A percentile compares a stretch with the other conserved stretches of the same genome.
phyloP scores from a whole-genome alignment of 768 basidiomycete genomes.

The Lactarius quietus region DNA sequence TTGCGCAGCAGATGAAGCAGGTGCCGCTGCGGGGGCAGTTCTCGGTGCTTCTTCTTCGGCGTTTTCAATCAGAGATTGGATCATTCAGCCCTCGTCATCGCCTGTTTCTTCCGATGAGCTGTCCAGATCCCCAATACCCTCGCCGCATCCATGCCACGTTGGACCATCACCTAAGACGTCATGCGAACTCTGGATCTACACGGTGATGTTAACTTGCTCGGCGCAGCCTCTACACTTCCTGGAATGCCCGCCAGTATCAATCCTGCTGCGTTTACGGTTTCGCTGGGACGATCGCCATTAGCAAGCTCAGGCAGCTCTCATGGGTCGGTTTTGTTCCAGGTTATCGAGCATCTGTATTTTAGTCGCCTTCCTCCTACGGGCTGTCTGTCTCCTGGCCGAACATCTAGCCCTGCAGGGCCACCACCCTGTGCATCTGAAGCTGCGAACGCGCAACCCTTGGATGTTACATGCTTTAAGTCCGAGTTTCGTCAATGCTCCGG shows the following conservation, averaged over 20 bases:
- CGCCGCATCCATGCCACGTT: neutral
- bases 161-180: neutral
- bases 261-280: neutral
- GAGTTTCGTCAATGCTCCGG: neutral
- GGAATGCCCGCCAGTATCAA: neutral
- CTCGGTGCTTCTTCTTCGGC: conserved; percentile 14
- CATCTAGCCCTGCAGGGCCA: neutral
- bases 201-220: neutral
- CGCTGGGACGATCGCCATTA: neutral
- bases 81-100: conserved; percentile 14
- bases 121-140: neutral
- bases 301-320: neutral
- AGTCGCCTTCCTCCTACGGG: neutral
- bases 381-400: conserved; percentile 11
- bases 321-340: conserved; percentile 1
- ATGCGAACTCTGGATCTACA: neutral
- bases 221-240: neutral
- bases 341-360: conserved; percentile 6
- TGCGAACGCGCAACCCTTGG: neutral
- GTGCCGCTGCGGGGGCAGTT: neutral
- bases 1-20: neutral
- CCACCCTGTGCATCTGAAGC: neutral
- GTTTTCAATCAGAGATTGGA: conserved; percentile 24
- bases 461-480: neutral
- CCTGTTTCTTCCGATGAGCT: conserved; percentile 4